Evolutionary conservation across 257 asterid species (phyloP).

Genomic region (Nyctanthes arbortristis): DNA sequence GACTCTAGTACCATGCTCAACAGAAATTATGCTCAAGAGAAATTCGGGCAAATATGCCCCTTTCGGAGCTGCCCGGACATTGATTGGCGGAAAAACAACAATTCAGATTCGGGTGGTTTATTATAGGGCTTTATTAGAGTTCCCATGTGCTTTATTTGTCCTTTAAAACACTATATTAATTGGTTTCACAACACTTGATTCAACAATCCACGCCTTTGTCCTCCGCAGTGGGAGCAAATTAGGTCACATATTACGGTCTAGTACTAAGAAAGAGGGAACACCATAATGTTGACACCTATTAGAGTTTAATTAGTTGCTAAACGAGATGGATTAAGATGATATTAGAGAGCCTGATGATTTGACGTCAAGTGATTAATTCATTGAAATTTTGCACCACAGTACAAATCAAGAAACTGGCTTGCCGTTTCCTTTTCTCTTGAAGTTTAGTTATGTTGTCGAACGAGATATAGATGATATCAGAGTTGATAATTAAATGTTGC

Average conservation of each 20-base stretch:
- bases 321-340: not conserved
- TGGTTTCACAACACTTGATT: constrained; percentile 1
- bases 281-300: not conserved
- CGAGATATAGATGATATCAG: too few relatives aligned
- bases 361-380: too few relatives aligned
- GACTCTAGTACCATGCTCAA: not conserved
- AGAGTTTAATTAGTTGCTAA: too few relatives aligned
- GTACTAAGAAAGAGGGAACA: constrained; percentile 33
- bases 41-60: not conserved
- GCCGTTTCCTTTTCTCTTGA: too few relatives aligned
- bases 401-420: too few relatives aligned
- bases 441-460: too few relatives aligned
- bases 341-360: too few relatives aligned
- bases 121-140: not conserved
- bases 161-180: not conserved
- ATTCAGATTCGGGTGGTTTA: not conserved
- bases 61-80: constrained; percentile 12
- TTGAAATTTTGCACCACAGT: too few relatives aligned
- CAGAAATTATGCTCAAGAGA: not conserved
- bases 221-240: constrained; percentile 23
- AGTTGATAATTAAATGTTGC: too few relatives aligned
- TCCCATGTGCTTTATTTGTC: constrained; percentile 1
- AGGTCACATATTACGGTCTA: constrained; percentile 38
- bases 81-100: not conserved
- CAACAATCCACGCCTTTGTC: constrained; percentile 10